These are phyloP conservation scores for Trypanosoma grayi DNA, from an alignment of 208 protist species.

Conservation along the genomic window DNA sequence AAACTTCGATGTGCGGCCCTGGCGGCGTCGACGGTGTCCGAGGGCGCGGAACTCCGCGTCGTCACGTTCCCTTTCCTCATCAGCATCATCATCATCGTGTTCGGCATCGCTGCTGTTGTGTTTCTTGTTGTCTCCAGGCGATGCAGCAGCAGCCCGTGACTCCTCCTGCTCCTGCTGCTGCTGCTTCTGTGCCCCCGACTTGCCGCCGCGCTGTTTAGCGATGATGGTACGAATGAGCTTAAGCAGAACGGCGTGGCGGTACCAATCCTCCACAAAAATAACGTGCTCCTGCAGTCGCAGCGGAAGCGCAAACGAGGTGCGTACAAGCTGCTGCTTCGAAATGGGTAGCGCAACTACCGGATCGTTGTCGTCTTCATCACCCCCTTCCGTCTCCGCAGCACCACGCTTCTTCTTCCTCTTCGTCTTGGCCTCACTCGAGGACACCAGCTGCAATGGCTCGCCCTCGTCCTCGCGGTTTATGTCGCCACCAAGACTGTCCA, in stretches of 20 bases:
- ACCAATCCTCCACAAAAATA: conserved; percentile 76
- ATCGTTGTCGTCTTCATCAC: background rate
- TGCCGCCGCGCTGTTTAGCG: conserved; percentile 18
- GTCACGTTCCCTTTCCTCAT: conserved; percentile 10
- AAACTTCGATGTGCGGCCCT: background rate
- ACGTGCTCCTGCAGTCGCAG: conserved; percentile 83
- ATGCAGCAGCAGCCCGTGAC: background rate
- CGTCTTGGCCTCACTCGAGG: background rate
- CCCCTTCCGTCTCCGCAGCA: background rate
- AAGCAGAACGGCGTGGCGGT: conserved; percentile 81
- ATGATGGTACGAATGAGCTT: conserved; percentile 73
- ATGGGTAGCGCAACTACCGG: conserved; percentile 8
- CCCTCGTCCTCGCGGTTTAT: conserved; percentile 34
- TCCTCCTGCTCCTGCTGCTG: background rate
- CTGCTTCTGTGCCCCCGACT: background rate
- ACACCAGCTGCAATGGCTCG: conserved; percentile 13
- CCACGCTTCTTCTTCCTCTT: background rate
- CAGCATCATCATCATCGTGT: background rate
- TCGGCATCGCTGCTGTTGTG: background rate
- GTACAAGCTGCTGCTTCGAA: conserved; percentile 21
- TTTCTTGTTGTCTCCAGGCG: background rate
- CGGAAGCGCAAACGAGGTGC: conserved; percentile 78
- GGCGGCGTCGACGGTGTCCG: background rate
- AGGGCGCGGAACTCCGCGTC: conserved; percentile 18
- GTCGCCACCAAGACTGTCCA: conserved; percentile 70